Base-by-base conservation (phyloP, 345 rosid species). In the Fremontodendron californicum region DNA sequence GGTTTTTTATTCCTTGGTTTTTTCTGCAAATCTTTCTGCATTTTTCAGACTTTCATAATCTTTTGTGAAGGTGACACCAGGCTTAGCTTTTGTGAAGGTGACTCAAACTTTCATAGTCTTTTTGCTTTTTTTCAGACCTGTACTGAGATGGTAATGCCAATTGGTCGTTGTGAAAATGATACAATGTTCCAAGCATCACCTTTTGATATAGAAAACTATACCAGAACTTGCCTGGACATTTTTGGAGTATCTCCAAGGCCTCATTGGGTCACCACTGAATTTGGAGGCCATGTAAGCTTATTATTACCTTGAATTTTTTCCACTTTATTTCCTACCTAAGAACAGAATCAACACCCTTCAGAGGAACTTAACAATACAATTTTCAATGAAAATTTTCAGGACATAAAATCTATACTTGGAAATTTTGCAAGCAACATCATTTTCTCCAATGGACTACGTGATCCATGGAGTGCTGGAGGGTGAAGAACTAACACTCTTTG, bases 61-160 rank as follows among this genome's bases (percentile, higher is more conserved):
- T n/a, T n/a, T n/a, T n/a, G n/a, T n/a, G n/a, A n/a, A n/a, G n/a
- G n/a, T n/a, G n/a, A n/a, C n/a, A n/a, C n/a, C n/a, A n/a, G n/a
- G n/a, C n/a, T n/a, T n/a, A n/a, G n/a, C n/a, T n/a, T n/a, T n/a
- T n/a, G n/a, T n/a, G n/a, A n/a, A n/a, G n/a, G n/a, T n/a, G 21
- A 51, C 25, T 52, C 0, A 52, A 52, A 55, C 61, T 55, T 55
- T 23, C 29, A 23, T 23, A 55, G n/a, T n/a, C n/a, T n/a, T n/a
- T n/a, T n/a, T n/a, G n/a, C n/a, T n/a, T n/a, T n/a, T n/a, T 73
- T 6, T 37, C 87, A 87, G 90, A 81, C 74, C 0, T 92, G 97
- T 45, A 90, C 81, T 62, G 94, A 90, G 84, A 67, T 92, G 39
- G 93, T 90, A 75, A 74, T 88, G 75, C 90, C 94, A 0, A 77